A percentile compares a stretch with the other conserved stretches of the same genome.
These are phyloP conservation scores for Erysiphe pulchra DNA, from an alignment of 2,329 filamentous ascomycete genomes.

Conservation along the genomic window DNA sequence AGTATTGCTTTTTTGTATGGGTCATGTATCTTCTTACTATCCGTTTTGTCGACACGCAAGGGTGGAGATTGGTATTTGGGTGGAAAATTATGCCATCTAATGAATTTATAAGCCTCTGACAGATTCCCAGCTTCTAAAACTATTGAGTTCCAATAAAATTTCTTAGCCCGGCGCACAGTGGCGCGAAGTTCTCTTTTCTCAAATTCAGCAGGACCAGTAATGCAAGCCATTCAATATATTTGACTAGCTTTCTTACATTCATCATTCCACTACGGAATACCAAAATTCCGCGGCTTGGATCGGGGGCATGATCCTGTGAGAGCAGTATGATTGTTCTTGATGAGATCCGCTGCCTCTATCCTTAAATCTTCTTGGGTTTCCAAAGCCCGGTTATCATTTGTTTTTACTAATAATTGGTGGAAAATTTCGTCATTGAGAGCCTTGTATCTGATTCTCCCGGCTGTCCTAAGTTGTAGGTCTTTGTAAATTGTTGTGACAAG, in stretches of 20 bases:
- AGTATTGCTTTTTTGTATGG: background rate
- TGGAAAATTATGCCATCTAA: background rate
- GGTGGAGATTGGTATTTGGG: background rate
- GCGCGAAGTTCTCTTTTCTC: background rate
- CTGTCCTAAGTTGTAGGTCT: background rate
- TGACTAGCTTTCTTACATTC: background rate
- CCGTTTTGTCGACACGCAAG: background rate
- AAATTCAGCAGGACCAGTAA: background rate
- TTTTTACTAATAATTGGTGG: background rate
- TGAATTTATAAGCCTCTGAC: background rate
- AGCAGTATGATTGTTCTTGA: background rate
- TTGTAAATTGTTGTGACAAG: background rate
- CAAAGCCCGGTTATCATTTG: background rate
- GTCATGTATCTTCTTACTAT: background rate
- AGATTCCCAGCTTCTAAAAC: background rate
- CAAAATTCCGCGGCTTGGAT: background rate
- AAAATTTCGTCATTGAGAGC: background rate
- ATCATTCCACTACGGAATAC: background rate
- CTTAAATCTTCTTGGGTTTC: background rate
- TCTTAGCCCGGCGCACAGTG: background rate
- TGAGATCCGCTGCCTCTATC: background rate
- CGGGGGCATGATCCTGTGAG: background rate
- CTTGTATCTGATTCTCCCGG: background rate
- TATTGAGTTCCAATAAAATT: background rate
- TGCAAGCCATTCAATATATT: background rate